Evolutionary conservation across 2,329 filamentous ascomycete species (phyloP).

Genomic region (Rutstroemia sp.): DNA sequence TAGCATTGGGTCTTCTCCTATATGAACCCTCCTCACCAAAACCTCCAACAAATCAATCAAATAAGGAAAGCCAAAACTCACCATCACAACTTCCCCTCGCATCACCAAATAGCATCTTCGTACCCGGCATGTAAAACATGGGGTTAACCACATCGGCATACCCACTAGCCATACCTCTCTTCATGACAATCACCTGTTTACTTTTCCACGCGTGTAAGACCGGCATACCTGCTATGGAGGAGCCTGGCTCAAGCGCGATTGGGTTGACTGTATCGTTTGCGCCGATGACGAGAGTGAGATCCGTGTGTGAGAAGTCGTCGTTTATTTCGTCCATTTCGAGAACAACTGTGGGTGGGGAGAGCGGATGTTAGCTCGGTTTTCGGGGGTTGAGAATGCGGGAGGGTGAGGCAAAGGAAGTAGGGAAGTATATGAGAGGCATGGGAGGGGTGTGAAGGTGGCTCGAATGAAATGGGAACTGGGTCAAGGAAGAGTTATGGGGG

Average conservation of each 20-base stretch:
- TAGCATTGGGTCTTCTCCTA: conserved; percentile 29
- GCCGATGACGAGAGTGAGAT: conserved; percentile 81
- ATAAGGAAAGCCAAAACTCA: conserved; percentile 28
- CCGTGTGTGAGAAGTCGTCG: conserved; percentile 80
- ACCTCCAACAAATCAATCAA: background rate
- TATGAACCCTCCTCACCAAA: conserved; percentile 1
- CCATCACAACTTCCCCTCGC: conserved; percentile 78
- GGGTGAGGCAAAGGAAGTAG: background rate
- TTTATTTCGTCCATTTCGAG: conserved; percentile 69
- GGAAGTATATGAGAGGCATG: too few species aligned
- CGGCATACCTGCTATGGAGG: conserved; percentile 85
- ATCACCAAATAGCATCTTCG: conserved; percentile 88
- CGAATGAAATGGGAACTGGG: too few species aligned
- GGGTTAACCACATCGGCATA: conserved; percentile 90
- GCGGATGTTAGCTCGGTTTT: conserved; percentile 9
- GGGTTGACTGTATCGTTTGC: conserved; percentile 93
- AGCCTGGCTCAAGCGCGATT: conserved; percentile 75
- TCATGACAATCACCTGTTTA: conserved; percentile 90
- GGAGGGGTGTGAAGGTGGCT: too few species aligned
- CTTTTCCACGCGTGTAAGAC: conserved; percentile 91
- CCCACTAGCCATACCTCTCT: conserved; percentile 79
- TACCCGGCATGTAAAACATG: conserved; percentile 87
- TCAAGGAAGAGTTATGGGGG: background rate
- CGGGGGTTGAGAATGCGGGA: background rate
- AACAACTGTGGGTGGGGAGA: conserved; percentile 46